These are phyloP conservation scores for Tylopilus sp. DNA, from an alignment of 1,284 basidiomycete genomes.

Conservation along the genomic window DNA sequence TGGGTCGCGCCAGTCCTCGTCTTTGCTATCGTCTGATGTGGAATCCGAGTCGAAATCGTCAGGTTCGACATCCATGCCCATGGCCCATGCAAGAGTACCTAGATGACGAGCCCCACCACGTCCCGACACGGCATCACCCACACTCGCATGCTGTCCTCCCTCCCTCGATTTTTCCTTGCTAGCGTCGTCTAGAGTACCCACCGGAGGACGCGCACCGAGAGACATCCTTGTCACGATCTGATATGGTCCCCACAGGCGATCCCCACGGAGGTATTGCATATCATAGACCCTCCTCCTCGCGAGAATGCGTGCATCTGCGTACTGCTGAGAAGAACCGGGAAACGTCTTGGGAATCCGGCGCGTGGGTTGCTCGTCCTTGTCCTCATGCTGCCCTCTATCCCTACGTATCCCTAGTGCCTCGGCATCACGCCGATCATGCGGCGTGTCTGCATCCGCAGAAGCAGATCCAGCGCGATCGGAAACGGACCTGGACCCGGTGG, in stretches of 20 bases:
- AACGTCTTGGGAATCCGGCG: background rate
- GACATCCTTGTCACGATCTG: conserved; percentile 26
- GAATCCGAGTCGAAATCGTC: conserved; percentile 8
- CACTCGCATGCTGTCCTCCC: background rate
- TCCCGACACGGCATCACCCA: background rate
- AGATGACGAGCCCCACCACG: background rate
- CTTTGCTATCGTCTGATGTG: conserved; percentile 16
- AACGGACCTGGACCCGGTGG: background rate
- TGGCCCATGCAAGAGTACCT: conserved; percentile 18
- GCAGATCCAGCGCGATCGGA: background rate
- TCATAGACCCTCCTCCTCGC: conserved; percentile 46
- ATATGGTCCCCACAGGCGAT: conserved; percentile 48
- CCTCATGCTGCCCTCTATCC: background rate
- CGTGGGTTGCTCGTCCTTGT: background rate
- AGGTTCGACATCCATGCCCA: conserved; percentile 12
- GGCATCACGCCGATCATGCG: background rate
- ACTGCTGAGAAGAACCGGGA: conserved; percentile 22
- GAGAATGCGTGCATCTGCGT: conserved; percentile 36
- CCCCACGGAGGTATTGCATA: conserved; percentile 41
- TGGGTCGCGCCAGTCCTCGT: conserved; percentile 22
- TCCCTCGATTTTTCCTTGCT: background rate
- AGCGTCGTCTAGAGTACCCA: background rate
- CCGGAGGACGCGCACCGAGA: background rate
- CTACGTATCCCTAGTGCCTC: background rate
- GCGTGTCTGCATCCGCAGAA: background rate